phyloP scores from a whole-genome alignment of 805 yeast species.

The Sugiyamaella americana region DNA sequence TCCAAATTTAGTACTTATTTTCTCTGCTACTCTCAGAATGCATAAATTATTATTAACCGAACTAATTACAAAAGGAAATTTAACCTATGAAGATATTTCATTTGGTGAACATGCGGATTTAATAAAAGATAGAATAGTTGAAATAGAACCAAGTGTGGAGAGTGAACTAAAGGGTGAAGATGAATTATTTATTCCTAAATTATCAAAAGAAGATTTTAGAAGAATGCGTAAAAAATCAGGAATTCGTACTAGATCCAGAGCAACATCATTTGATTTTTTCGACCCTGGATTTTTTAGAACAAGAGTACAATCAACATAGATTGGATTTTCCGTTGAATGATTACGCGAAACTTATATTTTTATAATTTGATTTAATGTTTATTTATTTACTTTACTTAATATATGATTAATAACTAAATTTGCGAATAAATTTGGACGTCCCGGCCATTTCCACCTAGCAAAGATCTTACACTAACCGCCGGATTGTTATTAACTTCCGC shows the following conservation, averaged over 20 bases:
- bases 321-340: too few relatives aligned
- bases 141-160: not conserved
- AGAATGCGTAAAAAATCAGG: not conserved
- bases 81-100: slow-evolving; percentile 1
- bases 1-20: slow-evolving; percentile 26
- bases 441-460: too few relatives aligned
- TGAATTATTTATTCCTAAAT: not conserved
- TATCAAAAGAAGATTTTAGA: not conserved
- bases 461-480: too few relatives aligned
- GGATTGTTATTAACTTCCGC: too few relatives aligned
- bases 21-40: slow-evolving; percentile 30
- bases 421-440: too few relatives aligned
- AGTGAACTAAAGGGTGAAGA: not conserved
- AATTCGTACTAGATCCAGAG: slow-evolving; percentile 1
- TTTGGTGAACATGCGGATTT: too few relatives aligned
- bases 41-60: slow-evolving; percentile 20
- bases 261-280: slow-evolving; percentile 9
- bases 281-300: slow-evolving; percentile 7
- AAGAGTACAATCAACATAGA: not conserved
- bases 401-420: too few relatives aligned
- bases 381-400: too few relatives aligned
- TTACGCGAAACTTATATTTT: too few relatives aligned
- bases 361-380: too few relatives aligned
- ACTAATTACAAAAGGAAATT: slow-evolving; percentile 16
- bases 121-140: not conserved